Evolutionary conservation across 2,329 filamentous ascomycete species (phyloP), one percentile per base, ranked within the genome.

Genomic region (Diplodia scrobiculata): DNA sequence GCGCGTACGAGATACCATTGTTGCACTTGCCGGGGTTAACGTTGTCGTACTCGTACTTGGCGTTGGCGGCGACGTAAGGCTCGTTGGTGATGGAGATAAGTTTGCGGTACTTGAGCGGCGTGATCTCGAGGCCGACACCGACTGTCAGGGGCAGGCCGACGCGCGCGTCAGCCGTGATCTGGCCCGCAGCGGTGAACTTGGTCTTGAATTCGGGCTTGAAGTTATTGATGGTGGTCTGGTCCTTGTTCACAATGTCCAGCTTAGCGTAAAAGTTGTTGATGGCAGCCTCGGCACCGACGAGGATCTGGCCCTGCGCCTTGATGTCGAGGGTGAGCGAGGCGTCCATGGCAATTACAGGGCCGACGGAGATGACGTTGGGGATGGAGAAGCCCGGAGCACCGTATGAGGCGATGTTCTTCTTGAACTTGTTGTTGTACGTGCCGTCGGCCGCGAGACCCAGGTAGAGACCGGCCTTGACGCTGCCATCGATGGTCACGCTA

Each of bases 281-380:
- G 19, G 45, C 38, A 21, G 38, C 38, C 25, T 41, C 45, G 17
- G 38, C 55, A 25, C 55, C 55, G 25, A 60, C 38, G 10, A 60
- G 55, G 41, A 60, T 60, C 41, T 60, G 55, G 55, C 41, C 55
- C 41, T 60, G 25, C 0, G 38, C 55, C 17, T 60, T 47, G 38
- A 48, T 32, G 41, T 48, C 25, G 25, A 60, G 41, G 3, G 55
- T 25, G 6, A 60, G 41, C 10, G 25, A 48, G 27, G 41, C 55
- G 41, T 60, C 55, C 38, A 60, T 60, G 38, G 55, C 41, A 17
- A 60, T 27, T 17, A 60, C 41, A 14, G 55, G 55, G 41, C 55
- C 55, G n/a, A 60, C 41, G 17, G 55, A 34, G 55, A 48, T 60
- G 55, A 47, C 25, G 36, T 60, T 60, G 55, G 45, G 41, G 55